phyloP scores from a whole-genome alignment of 176 grass and related monocot genomes.

The Poa annua region DNA sequence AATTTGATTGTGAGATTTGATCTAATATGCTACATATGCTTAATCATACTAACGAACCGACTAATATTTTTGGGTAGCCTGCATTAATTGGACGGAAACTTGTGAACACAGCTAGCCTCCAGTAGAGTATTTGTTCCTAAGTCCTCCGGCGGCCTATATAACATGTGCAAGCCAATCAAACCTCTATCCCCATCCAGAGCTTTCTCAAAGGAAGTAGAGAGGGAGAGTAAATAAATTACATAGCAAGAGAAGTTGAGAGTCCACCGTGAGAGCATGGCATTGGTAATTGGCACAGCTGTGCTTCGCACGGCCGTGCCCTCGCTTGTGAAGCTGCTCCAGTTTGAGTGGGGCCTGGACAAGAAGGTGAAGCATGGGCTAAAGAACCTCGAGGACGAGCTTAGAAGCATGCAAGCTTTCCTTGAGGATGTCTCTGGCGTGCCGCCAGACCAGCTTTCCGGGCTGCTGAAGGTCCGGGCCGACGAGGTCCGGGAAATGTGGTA shows the following conservation, averaged over 20 bases:
- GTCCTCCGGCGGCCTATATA: too few relatives aligned
- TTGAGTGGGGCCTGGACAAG: background rate
- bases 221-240: background rate
- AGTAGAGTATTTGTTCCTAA: too few relatives aligned
- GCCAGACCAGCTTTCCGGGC: background rate
- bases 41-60: too few relatives aligned
- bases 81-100: too few relatives aligned
- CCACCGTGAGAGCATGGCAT: background rate
- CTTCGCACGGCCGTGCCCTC: background rate
- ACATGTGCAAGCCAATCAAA: background rate
- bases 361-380: background rate
- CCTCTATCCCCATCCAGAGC: background rate
- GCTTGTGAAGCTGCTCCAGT: background rate
- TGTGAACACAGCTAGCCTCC: too few relatives aligned
- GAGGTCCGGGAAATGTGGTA: background rate
- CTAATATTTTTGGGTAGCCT: too few relatives aligned
- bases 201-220: background rate
- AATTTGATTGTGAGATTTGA: too few relatives aligned
- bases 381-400: background rate
- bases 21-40: too few relatives aligned
- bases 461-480: background rate
- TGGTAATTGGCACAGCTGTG: too few relatives aligned
- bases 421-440: background rate
- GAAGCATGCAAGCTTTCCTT: background rate
- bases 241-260: background rate